Conservation (phyloP, 371 early-diverging fungal genomes). For the Fennellomyces sp. region DNA sequence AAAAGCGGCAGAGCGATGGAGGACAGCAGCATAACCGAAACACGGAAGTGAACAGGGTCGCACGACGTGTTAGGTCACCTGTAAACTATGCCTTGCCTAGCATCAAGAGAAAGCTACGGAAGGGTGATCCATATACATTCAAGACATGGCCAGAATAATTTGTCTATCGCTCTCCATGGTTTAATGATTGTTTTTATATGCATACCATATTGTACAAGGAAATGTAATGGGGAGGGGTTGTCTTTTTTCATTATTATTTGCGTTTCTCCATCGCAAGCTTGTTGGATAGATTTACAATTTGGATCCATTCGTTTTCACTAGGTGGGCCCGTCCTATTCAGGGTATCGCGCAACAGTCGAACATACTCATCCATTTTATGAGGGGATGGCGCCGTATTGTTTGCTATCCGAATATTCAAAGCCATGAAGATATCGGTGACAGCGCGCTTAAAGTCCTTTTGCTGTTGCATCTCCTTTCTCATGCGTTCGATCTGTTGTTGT, state of each 20-base stretch:
- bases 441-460: conserved; percentile 1
- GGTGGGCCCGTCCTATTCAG: conserved; percentile 4
- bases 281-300: background rate
- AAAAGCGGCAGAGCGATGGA: background rate
- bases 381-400: background rate
- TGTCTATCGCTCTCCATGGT: background rate
- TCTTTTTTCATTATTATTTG: background rate
- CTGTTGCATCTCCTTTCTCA: background rate
- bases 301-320: background rate
- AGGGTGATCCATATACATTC: conserved; percentile 17
- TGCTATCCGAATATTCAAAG: background rate
- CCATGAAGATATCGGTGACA: background rate
- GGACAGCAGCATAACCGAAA: background rate
- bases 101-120: conserved; percentile 10
- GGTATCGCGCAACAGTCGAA: background rate
- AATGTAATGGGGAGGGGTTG: background rate
- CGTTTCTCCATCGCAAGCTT: background rate
- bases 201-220: background rate
- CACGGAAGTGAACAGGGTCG: too few relatives aligned
- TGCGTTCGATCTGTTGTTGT: background rate
- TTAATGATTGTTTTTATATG: too few relatives aligned
- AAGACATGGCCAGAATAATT: background rate
- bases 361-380: conserved; percentile 2
- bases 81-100: conserved; percentile 12
- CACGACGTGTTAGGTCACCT: background rate